These are phyloP conservation scores for Bathelium albidoporum DNA, from an alignment of 495 filamentous ascomycete species.

Conservation along the genomic window DNA sequence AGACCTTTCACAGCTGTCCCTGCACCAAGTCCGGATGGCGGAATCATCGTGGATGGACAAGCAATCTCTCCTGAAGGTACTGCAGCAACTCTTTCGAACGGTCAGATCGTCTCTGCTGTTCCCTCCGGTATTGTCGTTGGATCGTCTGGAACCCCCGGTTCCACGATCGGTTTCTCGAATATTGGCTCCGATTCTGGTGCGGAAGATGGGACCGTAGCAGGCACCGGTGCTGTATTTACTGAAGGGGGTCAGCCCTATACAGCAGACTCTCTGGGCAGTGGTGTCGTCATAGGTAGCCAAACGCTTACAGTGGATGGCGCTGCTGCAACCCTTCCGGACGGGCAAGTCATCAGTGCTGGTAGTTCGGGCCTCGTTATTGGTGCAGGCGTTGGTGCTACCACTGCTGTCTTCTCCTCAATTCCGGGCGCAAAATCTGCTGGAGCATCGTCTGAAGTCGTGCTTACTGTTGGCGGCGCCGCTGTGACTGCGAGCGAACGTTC, in stretches of 20 bases:
- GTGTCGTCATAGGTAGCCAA: background rate
- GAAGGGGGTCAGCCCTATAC: background rate
- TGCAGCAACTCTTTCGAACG: background rate
- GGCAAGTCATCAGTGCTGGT: background rate
- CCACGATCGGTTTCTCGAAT: background rate
- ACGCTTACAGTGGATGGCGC: background rate
- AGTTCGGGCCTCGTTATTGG: background rate
- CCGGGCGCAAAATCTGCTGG: too few relatives aligned
- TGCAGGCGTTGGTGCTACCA: background rate
- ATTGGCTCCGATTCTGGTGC: background rate
- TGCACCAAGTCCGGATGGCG: background rate
- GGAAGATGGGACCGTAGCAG: background rate
- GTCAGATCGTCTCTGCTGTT: background rate
- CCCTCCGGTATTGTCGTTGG: constrained; percentile 2
- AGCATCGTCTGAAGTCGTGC: too few relatives aligned
- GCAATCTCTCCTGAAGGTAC: background rate
- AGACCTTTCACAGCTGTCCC: background rate
- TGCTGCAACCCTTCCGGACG: background rate
- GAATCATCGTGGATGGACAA: background rate
- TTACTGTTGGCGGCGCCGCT: too few relatives aligned
- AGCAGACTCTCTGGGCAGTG: background rate
- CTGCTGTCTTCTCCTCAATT: background rate
- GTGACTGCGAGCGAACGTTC: too few relatives aligned
- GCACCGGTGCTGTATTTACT: background rate
- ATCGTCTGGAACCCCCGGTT: background rate